Evolutionary conservation across 1,284 basidiomycete genomes (phyloP), one percentile per base, ranked within the genome.

Genomic region (Pseudozyma sp.): DNA sequence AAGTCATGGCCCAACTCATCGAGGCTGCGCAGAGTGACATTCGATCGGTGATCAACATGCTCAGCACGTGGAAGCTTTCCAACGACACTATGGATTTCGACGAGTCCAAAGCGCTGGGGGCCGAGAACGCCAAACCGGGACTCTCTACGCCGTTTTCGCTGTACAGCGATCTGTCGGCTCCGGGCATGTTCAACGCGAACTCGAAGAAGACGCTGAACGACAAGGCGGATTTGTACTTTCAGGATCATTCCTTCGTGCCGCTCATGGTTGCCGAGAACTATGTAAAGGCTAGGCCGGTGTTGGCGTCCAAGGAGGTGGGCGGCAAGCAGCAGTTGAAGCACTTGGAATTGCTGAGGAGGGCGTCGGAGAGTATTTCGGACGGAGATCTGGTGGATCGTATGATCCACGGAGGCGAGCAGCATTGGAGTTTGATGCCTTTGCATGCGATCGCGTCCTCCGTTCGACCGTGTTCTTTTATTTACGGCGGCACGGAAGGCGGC

Each of bases 141-240:
- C 59, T 84, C 82, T 92, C 94, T 78, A 88, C 91, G 0, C 91
- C 97, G 49, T 88, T 96, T 42, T 74, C 77, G 51, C 67, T 84
- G 10, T 84, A 83, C 49, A 51, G 61, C 47, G 88, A 93, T 84
- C 88, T 99, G 56, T 88, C 94, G 6, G 92, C 93, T 7, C 94
- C 95, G 5, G 93, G 96, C 79, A 87, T 94, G 70, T 99, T 96
- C 85, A 92, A 92, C 5, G 84, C 88, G 16, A 96, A 92, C 0
- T 90, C 90, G 49, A 89, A 91, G 53, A 91, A 94, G 84, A 91
- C 92, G 0, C 87, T 99, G 8, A 90, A 89, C 49, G 94, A 98
- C 78, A 97, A 97, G 87, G 92, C 97, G 86, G 95, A 98, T 72
- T 86, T 93, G 68, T 99, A 98, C 85, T 99, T 98, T 86, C 94